Conservation (phyloP, 805 yeast species). For the Torulaspora gathmanii region DNA sequence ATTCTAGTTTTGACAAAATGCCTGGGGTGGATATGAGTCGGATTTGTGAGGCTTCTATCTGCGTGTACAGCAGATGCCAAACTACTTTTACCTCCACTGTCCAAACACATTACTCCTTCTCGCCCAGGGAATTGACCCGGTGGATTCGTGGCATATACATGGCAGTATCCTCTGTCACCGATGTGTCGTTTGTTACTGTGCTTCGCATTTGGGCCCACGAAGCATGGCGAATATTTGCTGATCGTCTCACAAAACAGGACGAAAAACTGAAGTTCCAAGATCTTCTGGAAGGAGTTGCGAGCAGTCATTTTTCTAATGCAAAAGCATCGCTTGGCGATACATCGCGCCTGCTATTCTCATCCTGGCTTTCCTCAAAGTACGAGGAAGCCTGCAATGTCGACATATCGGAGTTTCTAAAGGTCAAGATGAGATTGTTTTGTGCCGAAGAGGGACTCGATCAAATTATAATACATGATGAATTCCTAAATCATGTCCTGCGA, state of each 20-base stretch:
- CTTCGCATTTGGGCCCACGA: slow-evolving; percentile 77
- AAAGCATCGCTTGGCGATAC: slow-evolving; percentile 37
- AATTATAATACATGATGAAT: slow-evolving; percentile 60
- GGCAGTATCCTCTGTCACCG: slow-evolving; percentile 40
- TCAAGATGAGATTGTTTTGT: slow-evolving; percentile 62
- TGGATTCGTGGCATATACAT: slow-evolving; percentile 75
- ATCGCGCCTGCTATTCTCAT: slow-evolving; percentile 60
- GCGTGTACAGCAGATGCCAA: slow-evolving; percentile 48
- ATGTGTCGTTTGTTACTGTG: slow-evolving; percentile 41
- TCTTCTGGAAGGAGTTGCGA: slow-evolving; percentile 36
- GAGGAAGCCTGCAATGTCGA: slow-evolving; percentile 48
- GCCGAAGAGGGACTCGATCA: slow-evolving; percentile 70
- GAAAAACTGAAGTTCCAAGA: slow-evolving; percentile 50
- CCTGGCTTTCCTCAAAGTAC: slow-evolving; percentile 68
- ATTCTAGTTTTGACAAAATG: slow-evolving; percentile 52
- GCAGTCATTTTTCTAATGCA: slow-evolving; percentile 44
- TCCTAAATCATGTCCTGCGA: slow-evolving; percentile 68
- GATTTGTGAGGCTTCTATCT: slow-evolving; percentile 62
- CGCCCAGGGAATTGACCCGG: slow-evolving; percentile 88
- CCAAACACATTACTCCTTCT: slow-evolving; percentile 64
- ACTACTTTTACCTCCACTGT: slow-evolving; percentile 36
- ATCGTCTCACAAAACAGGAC: slow-evolving; percentile 48
- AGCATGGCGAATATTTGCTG: slow-evolving; percentile 70
- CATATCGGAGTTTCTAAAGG: slow-evolving; percentile 51
- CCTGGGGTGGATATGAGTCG: slow-evolving; percentile 52